A percentile compares a stretch with the other conserved stretches of the same genome.
These are phyloP conservation scores for Papiliotrema terrestris DNA, from an alignment of 1,284 basidiomycete species.

Conservation along the genomic window DNA sequence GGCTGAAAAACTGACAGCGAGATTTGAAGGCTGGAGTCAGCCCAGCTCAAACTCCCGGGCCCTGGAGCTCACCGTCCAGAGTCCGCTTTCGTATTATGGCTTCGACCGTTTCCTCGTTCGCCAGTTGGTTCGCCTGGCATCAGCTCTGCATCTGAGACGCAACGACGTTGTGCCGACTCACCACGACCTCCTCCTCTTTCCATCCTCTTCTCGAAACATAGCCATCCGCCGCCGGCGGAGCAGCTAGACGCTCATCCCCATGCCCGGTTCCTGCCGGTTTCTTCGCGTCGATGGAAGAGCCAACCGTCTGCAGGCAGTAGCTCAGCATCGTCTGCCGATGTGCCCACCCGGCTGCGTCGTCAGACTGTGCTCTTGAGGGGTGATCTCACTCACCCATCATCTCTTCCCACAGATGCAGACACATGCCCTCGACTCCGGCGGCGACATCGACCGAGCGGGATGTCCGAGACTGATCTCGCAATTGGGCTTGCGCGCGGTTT, in stretches of 20 bases:
- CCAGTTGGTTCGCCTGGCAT: conserved; percentile 67
- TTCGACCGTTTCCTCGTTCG: conserved; percentile 74
- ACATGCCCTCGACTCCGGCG: conserved; percentile 57
- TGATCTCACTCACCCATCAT: conserved; percentile 62
- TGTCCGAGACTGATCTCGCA: conserved; percentile 58
- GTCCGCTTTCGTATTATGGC: conserved; percentile 72
- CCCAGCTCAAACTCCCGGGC: not conserved
- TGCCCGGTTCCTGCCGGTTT: conserved; percentile 36
- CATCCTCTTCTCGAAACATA: conserved; percentile 54
- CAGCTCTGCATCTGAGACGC: not conserved
- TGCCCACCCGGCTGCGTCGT: conserved; percentile 71
- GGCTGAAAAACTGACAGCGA: conserved; percentile 75
- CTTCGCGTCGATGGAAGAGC: conserved; percentile 62
- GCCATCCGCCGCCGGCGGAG: conserved; percentile 8
- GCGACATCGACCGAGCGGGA: conserved; percentile 15
- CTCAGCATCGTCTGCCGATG: conserved; percentile 70
- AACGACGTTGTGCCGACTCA: conserved; percentile 47
- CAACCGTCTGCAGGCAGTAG: conserved; percentile 72
- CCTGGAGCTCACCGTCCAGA: conserved; percentile 61
- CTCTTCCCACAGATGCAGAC: conserved; percentile 73
- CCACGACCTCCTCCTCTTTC: conserved; percentile 72
- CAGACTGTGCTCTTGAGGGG: conserved; percentile 2
- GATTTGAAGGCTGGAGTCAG: conserved; percentile 64
- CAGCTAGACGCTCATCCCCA: conserved; percentile 14
- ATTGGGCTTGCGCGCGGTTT: conserved; percentile 74